These are phyloP conservation scores for Amanita pallidorosea DNA, from an alignment of 768 basidiomycete genomes.

Conservation along the genomic window DNA sequence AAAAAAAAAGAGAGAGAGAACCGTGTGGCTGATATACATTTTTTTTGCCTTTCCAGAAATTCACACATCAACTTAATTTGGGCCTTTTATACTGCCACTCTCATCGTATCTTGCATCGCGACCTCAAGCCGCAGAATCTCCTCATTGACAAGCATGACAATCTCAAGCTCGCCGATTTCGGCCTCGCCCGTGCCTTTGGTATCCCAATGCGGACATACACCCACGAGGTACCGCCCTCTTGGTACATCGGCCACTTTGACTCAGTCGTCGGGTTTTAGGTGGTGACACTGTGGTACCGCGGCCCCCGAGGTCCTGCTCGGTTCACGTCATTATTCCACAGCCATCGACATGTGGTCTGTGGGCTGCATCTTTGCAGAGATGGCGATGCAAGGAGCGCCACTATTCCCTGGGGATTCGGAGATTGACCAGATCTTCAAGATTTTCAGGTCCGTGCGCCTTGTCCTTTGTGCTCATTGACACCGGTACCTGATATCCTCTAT, in stretches of 20 bases:
- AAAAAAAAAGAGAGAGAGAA: no score
- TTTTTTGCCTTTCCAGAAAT: conserved; percentile 59
- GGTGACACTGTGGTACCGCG: conserved; percentile 98
- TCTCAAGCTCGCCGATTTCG: conserved; percentile 94
- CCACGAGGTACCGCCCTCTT: conserved; percentile 60
- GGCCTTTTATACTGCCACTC: conserved; percentile 93
- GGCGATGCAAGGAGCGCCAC: conserved; percentile 81
- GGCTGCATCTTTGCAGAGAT: conserved; percentile 99
- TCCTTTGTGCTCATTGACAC: not conserved
- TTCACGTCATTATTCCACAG: conserved; percentile 92
- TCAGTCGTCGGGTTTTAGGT: conserved; percentile 44
- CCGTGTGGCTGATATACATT: not conserved
- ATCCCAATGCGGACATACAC: conserved; percentile 99
- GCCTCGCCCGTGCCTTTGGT: conserved; percentile 92
- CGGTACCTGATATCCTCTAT: not conserved
- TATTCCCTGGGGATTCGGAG: conserved; percentile 99
- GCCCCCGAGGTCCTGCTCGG: conserved; percentile 96
- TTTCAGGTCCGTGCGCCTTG: conserved; percentile 71
- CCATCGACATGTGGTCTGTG: conserved; percentile 99
- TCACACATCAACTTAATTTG: conserved; percentile 85
- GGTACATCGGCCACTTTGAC: conserved; percentile 1
- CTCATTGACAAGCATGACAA: conserved; percentile 85
- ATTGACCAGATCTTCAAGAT: conserved; percentile 99
- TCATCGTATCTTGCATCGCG: conserved; percentile 92
- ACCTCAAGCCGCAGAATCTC: conserved; percentile 93